phyloP scores from a whole-genome alignment of 1,284 basidiomycete species.

The Sporisorium sorghi region DNA sequence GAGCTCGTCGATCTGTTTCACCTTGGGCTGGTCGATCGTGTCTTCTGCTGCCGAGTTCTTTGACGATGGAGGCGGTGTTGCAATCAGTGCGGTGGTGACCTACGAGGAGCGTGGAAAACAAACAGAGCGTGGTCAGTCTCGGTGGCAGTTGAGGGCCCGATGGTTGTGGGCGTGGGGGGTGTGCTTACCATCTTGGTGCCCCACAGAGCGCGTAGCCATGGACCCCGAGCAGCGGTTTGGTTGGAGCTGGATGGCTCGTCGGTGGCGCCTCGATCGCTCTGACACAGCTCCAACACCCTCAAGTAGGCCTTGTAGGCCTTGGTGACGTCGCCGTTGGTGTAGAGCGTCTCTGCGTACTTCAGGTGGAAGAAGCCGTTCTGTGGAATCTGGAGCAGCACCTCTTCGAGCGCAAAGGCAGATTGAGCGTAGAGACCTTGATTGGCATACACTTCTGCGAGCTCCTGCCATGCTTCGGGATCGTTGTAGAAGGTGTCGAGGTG shows the following conservation, averaged over 20 bases:
- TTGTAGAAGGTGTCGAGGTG: conserved; percentile 93
- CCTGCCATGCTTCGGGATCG: conserved; percentile 90
- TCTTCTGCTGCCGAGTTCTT: conserved; percentile 23
- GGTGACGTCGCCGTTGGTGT: conserved; percentile 77
- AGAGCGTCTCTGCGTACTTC: conserved; percentile 86
- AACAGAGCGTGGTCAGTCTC: not conserved
- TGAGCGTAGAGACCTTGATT: conserved; percentile 79
- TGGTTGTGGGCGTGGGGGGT: not conserved
- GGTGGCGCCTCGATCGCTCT: conserved; percentile 29
- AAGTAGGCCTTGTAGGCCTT: conserved; percentile 65
- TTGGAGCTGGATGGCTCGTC: not conserved
- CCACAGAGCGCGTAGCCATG: conserved; percentile 65
- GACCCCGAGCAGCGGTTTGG: conserved; percentile 28
- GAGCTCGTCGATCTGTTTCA: conserved; percentile 55
- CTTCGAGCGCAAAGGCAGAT: conserved; percentile 80
- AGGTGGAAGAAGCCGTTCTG: conserved; percentile 86
- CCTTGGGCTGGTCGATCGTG: conserved; percentile 23
- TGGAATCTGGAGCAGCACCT: conserved; percentile 82
- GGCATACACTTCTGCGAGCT: conserved; percentile 89
- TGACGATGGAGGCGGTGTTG: conserved; percentile 1
- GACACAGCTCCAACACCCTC: conserved; percentile 61
- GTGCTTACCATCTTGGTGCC: conserved; percentile 61
- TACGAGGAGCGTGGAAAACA: conserved; percentile 1
- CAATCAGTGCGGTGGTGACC: conserved; percentile 34
- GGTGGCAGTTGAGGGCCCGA: no score